Evolutionary conservation across 805 yeast genomes (phyloP).

Genomic region (Suhomyces sp.): DNA sequence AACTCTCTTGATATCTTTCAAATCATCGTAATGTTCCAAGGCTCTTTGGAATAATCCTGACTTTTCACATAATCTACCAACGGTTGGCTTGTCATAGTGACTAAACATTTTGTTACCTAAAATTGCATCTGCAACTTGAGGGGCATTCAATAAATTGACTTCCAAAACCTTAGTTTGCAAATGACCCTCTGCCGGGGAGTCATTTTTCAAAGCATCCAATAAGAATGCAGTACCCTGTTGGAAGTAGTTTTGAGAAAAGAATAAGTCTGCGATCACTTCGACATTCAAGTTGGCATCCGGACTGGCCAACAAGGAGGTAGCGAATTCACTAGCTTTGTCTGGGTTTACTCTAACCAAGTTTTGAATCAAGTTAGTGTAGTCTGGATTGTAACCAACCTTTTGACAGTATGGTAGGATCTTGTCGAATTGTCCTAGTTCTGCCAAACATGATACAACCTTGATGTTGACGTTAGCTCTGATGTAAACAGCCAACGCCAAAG

Average conservation of each 20-base stretch:
- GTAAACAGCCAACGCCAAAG: conserved; percentile 88
- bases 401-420: conserved; percentile 92
- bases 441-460: conserved; percentile 88
- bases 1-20: conserved; percentile 93
- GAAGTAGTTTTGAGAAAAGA: conserved; percentile 88
- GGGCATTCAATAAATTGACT: conserved; percentile 91
- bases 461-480: conserved; percentile 77
- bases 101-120: conserved; percentile 93
- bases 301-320: conserved; percentile 70
- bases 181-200: conserved; percentile 92
- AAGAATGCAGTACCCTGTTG: conserved; percentile 98
- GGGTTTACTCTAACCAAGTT: conserved; percentile 89
- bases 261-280: conserved; percentile 88
- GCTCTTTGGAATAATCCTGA: conserved; percentile 97
- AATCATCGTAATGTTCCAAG: conserved; percentile 90
- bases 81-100: conserved; percentile 90
- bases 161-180: conserved; percentile 93
- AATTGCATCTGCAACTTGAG: conserved; percentile 99
- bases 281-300: conserved; percentile 67
- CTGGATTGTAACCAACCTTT: conserved; percentile 85
- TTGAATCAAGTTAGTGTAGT: conserved; percentile 85
- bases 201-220: conserved; percentile 91
- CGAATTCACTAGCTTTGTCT: conserved; percentile 98
- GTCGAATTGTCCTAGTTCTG: conserved; percentile 95
- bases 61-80: conserved; percentile 90